phyloP scores from a whole-genome alignment of 2,329 filamentous ascomycete genomes.

The Waltergamsia citrina region DNA sequence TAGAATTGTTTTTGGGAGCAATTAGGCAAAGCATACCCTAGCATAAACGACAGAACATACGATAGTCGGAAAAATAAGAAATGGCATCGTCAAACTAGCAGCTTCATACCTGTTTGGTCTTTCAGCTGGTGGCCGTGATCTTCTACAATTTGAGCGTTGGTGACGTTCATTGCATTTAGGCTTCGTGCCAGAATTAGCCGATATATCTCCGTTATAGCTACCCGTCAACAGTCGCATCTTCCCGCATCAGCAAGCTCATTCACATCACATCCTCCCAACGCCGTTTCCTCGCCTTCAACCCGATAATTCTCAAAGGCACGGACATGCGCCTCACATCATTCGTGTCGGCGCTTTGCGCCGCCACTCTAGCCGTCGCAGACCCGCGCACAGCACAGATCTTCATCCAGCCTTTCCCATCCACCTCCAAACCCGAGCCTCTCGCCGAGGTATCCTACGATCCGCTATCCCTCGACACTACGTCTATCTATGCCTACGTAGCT shows the following conservation, averaged over 20 bases:
- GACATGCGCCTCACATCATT: conserved; percentile 31
- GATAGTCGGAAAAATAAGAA: no score
- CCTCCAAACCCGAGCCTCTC: conserved; percentile 29
- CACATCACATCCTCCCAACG: neutral
- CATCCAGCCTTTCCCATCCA: conserved; percentile 37
- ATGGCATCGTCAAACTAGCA: no score
- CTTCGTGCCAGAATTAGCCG: neutral
- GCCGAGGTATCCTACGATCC: conserved; percentile 48
- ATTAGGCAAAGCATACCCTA: no score
- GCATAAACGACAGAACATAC: no score
- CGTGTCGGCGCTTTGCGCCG: conserved; percentile 31
- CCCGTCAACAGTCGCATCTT: neutral
- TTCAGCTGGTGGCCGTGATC: no score
- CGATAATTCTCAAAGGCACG: neutral
- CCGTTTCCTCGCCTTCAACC: neutral
- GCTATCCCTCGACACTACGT: conserved; percentile 29
- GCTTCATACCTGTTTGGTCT: no score
- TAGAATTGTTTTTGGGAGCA: no score
- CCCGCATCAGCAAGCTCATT: no score
- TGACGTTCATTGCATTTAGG: no score
- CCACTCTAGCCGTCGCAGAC: conserved; percentile 25
- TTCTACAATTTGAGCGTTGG: no score
- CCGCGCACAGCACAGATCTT: conserved; percentile 40
- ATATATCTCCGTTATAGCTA: neutral
- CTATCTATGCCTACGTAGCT: conserved; percentile 44